Evolutionary conservation across 768 basidiomycete genomes (phyloP).

Genomic region (Dioszegia crocea): DNA sequence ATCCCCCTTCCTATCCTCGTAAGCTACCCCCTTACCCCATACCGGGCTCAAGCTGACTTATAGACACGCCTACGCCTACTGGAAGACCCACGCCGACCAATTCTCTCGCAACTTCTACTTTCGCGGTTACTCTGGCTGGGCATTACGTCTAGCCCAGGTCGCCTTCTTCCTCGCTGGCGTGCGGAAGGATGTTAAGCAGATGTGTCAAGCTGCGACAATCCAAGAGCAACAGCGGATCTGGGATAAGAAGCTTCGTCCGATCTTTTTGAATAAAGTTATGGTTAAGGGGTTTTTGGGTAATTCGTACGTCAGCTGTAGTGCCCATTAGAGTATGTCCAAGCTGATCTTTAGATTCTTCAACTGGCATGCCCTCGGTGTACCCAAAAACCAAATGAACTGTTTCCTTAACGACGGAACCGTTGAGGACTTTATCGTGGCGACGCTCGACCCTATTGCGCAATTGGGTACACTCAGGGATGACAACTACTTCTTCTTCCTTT

Average conservation of each 20-base stretch:
- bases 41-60: slow-evolving; percentile 26
- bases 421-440: slow-evolving; percentile 50
- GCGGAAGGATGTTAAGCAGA: slow-evolving; percentile 56
- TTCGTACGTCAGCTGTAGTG: slow-evolving; percentile 22
- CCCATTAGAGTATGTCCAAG: slow-evolving; percentile 20
- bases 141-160: slow-evolving; percentile 60
- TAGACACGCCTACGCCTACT: slow-evolving; percentile 65
- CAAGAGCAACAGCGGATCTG: slow-evolving; percentile 64
- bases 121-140: slow-evolving; percentile 62
- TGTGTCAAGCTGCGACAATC: slow-evolving; percentile 59
- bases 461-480: slow-evolving; percentile 51
- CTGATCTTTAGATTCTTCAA: slow-evolving; percentile 53
- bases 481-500: slow-evolving; percentile 62
- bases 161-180: slow-evolving; percentile 63
- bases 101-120: slow-evolving; percentile 61
- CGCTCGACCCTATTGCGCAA: slow-evolving; percentile 51
- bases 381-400: slow-evolving; percentile 64
- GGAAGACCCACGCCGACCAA: slow-evolving; percentile 60
- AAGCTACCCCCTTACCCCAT: slow-evolving; percentile 1
- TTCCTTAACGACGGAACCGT: slow-evolving; percentile 53
- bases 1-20: slow-evolving; percentile 65
- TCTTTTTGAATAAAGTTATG: slow-evolving; percentile 61
- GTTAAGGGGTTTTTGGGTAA: slow-evolving; percentile 57
- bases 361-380: slow-evolving; percentile 77
- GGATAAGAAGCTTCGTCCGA: slow-evolving; percentile 59